Evolutionary conservation across 192 early-diverging fungal genomes (phyloP), one percentile per base, ranked within the genome.

Genomic region (Gigaspora rosea): DNA sequence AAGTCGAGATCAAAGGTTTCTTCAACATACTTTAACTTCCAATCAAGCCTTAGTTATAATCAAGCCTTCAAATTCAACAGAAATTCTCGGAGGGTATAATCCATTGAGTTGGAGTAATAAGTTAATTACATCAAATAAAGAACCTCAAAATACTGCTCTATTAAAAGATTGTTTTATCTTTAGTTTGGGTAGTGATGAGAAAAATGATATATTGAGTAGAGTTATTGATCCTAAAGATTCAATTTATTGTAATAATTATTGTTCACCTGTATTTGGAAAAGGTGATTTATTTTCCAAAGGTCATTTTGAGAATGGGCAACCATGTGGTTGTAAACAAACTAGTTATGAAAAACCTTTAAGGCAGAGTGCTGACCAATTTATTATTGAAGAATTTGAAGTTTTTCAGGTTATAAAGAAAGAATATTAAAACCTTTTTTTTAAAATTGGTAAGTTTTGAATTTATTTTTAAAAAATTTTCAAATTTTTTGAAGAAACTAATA

Each of bases 1-100:
- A 20, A 68, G 66, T 68, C 41, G 66, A 48, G 66, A 68, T 68
- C 66, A 68, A 68, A 8, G 4, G 22, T 68, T 68, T 49, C 22
- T 10, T 13, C 66, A 68, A 68, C 13, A 46, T 11, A 68, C 66
- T 20, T 68, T 68, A 49, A 27, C n/a, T 12, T 9, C 8, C n/a
- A 68, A 68, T 50, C 41, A 22, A 58, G 35, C 52, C 7, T n/a
- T 73, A 35, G 51, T 73, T 41, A 22, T 73, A 57, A 73, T 73
- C 12, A 73, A 47, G 58, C 52, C 71, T 18, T 33, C 33, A 4
- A 47, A 73, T 16, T 41, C 52, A 4, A 46, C 16, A 35, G 52
- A 73, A 73, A 57, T 73, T 58, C 18, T 73, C 11, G 71, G 71
- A n/a, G 71, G 71, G 9, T 73, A 73, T 58, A 73, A 73, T 59